These are phyloP conservation scores for Nasturtium officinale DNA, from an alignment of 345 rosid genomes.

Conservation along the genomic window DNA sequence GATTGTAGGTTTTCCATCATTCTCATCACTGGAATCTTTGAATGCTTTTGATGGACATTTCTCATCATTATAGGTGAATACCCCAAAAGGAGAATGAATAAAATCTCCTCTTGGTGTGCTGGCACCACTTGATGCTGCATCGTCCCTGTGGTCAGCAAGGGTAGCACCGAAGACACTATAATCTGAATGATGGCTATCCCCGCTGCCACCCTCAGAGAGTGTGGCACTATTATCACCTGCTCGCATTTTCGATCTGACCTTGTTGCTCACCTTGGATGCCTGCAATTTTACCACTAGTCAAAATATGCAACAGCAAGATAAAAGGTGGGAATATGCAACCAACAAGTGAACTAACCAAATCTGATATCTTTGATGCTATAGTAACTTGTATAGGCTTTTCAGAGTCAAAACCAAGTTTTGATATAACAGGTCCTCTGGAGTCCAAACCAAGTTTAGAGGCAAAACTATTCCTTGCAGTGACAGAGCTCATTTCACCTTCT, in stretches of 20 bases:
- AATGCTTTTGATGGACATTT: conserved; percentile 51
- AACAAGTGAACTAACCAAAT: conserved; percentile 68
- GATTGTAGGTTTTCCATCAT: conserved; percentile 71
- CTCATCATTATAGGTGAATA: conserved; percentile 56
- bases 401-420: conserved; percentile 86
- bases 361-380: conserved; percentile 85
- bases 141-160: conserved; percentile 69
- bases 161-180: conserved; percentile 57
- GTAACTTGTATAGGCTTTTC: conserved; percentile 91
- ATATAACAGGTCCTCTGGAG: conserved; percentile 45
- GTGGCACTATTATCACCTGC: conserved; percentile 52
- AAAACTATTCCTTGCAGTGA: conserved; percentile 51
- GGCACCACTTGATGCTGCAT: conserved; percentile 83
- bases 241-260: conserved; percentile 78
- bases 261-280: conserved; percentile 86
- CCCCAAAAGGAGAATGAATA: conserved; percentile 62
- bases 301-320: conserved; percentile 33
- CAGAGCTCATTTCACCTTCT: conserved; percentile 59
- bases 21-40: conserved; percentile 71
- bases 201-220: conserved; percentile 77
- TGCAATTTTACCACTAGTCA: conserved; percentile 46
- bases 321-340: conserved; percentile 35
- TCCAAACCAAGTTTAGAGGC: conserved; percentile 52
- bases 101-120: conserved; percentile 88
- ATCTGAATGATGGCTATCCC: conserved; percentile 72